Evolutionary conservation across 2,329 filamentous ascomycete genomes (phyloP), one percentile per base, ranked within the genome.

Genomic region (Drechslera avenae): DNA sequence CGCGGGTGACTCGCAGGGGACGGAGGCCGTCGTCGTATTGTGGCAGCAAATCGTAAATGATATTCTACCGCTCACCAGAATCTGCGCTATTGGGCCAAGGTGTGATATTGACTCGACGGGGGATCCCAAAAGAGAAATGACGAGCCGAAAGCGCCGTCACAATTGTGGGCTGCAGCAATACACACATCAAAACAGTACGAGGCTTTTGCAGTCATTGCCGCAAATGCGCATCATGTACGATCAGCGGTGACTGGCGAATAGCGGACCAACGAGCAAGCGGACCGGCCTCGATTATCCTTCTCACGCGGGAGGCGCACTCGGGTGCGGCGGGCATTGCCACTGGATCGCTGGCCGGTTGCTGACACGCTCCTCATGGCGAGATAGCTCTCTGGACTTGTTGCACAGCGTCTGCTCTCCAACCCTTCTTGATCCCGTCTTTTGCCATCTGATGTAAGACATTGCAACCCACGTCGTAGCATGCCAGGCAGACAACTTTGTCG

Each of bases 1-100:
- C 55, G 61, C 54, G 58, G 59, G 61, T 64, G 56, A 64, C 62
- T 61, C 51, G 61, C 69, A 68, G 64, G 68, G 68, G 9, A 23
- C 57, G 64, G 39, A 51, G 59, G 59, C 57, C 55, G 57, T 59
- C 55, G 57, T 59, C 54, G 60, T 62, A 59, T 63, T 42, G 60
- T 59, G 49, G 57, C 64, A 69, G 59, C 69, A 71, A 73, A 72
- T 70, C 54, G 66, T 60, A 62, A 60, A 53, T 61, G 57, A 59
- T 54, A 68, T 60, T 68, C 68, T 67, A 67, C 68, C 71, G 68
- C 71, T 69, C 68, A 64, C 50, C 50, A 47, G 52, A 45, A 41
- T 50, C 57, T 57, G 60, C 62, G 58, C 70, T 71, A 73, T 73
- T 73, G 70, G 66, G 67, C 67, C 68, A 71, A 71, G 67, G 51